A percentile compares a stretch with the other conserved stretches of the same genome.
These are phyloP conservation scores for Telopea speciosissima DNA, from an alignment of 177 flowering plant species.

Conservation along the genomic window DNA sequence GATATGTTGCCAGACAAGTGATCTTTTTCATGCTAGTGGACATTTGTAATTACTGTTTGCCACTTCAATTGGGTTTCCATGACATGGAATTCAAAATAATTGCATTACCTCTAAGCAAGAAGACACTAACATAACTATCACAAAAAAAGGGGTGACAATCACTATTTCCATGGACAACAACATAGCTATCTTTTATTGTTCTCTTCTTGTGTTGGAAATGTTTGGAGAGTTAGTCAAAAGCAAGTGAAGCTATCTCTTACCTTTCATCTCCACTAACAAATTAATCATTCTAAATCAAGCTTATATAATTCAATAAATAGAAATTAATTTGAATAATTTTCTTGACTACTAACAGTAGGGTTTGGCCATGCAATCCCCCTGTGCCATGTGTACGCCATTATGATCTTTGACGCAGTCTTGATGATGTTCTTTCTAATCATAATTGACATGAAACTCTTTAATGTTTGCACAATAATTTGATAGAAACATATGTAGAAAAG, in stretches of 20 bases:
- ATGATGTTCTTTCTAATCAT: too few relatives aligned
- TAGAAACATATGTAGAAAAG: too few relatives aligned
- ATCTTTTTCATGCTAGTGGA: not conserved
- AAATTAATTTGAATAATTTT: too few relatives aligned
- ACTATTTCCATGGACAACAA: not conserved
- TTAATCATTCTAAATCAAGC: not conserved
- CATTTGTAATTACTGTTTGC: not conserved
- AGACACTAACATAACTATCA: conserved; percentile 1
- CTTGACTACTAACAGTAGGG: too few relatives aligned
- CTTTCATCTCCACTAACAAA: not conserved
- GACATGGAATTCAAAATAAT: not conserved
- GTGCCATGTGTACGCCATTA: too few relatives aligned
- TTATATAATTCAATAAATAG: too few relatives aligned
- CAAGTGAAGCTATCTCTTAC: not conserved
- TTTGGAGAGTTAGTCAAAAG: not conserved
- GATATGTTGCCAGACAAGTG: not conserved
- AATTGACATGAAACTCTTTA: too few relatives aligned
- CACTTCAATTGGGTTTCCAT: not conserved
- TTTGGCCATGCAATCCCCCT: too few relatives aligned
- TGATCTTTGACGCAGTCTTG: too few relatives aligned
- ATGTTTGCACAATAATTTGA: too few relatives aligned
- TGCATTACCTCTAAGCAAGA: not conserved
- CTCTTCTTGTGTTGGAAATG: not conserved
- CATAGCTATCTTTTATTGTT: not conserved
- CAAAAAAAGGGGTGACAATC: not conserved